Evolutionary conservation across 495 filamentous ascomycete species (phyloP).

Genomic region (Antarctomyces pellizariae): DNA sequence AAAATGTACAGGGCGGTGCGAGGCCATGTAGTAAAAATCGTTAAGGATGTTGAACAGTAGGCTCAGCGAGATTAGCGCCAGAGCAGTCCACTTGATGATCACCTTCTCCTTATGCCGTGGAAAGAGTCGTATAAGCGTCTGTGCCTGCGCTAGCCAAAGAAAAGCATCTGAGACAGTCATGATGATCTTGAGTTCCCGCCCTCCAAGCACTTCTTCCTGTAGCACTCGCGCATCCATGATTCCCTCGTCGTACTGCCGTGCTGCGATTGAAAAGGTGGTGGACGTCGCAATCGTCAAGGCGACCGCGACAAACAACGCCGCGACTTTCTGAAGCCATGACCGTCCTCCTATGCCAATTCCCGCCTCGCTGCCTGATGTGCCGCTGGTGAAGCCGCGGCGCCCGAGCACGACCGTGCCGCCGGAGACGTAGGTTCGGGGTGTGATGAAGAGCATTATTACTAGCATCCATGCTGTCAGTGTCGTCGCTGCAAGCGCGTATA

Average conservation of each 20-base stretch:
- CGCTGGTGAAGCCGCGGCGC: conserved; percentile 63
- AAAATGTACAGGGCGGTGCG: conserved; percentile 44
- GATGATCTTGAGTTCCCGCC: conserved; percentile 66
- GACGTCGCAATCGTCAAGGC: conserved; percentile 82
- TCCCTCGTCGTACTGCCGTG: conserved; percentile 49
- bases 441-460: conserved; percentile 84
- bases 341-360: conserved; percentile 72
- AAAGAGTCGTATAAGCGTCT: conserved; percentile 86
- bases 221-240: conserved; percentile 47
- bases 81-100: conserved; percentile 95
- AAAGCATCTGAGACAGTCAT: conserved; percentile 85
- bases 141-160: conserved; percentile 90
- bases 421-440: conserved; percentile 67
- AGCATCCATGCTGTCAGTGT: conserved; percentile 86
- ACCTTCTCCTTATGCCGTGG: conserved; percentile 93
- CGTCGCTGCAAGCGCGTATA: conserved; percentile 74
- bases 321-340: conserved; percentile 90
- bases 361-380: conserved; percentile 41
- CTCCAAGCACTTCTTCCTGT: conserved; percentile 50
- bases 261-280: conserved; percentile 66
- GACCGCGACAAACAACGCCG: conserved; percentile 70
- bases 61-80: conserved; percentile 76
- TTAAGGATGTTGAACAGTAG: conserved; percentile 74
- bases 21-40: conserved; percentile 44
- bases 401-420: conserved; percentile 66